Conservation (phyloP, 208 protist species). For the Naegleria fowleri region DNA sequence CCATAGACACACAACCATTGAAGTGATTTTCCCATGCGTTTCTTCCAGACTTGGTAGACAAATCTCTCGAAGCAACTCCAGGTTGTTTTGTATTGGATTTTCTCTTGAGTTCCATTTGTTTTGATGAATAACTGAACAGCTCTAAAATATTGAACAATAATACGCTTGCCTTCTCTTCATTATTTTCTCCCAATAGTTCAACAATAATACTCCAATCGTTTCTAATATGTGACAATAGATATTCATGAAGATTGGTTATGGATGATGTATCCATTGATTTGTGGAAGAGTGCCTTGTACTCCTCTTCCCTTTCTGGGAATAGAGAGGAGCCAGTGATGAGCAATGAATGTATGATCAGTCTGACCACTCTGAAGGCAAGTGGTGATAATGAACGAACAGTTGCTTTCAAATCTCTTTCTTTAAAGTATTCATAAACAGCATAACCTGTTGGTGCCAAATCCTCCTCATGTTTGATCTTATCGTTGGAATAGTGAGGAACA, state of each 20-base stretch:
- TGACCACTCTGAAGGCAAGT: neutral
- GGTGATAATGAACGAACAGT: neutral
- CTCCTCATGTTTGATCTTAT: neutral
- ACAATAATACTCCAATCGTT: neutral
- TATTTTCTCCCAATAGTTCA: neutral
- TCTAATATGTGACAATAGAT: neutral
- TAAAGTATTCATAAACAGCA: neutral
- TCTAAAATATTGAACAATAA: conserved; percentile 9
- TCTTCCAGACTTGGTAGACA: neutral
- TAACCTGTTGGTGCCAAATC: neutral
- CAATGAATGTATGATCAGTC: neutral
- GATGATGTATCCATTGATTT: too few species aligned
- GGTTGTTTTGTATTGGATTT: neutral
- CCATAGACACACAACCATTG: neutral
- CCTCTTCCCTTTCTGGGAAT: neutral
- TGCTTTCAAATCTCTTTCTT: neutral
- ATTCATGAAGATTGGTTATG: neutral
- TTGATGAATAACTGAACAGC: neutral
- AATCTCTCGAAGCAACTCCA: neutral
- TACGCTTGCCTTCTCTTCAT: neutral
- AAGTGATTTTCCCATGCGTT: neutral
- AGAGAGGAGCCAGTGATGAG: neutral
- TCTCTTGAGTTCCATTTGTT: neutral
- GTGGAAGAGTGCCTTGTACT: neutral
- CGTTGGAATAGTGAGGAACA: neutral